Conservation (phyloP, 2,329 filamentous ascomycete genomes). For the Huntiella omanensis region DNA sequence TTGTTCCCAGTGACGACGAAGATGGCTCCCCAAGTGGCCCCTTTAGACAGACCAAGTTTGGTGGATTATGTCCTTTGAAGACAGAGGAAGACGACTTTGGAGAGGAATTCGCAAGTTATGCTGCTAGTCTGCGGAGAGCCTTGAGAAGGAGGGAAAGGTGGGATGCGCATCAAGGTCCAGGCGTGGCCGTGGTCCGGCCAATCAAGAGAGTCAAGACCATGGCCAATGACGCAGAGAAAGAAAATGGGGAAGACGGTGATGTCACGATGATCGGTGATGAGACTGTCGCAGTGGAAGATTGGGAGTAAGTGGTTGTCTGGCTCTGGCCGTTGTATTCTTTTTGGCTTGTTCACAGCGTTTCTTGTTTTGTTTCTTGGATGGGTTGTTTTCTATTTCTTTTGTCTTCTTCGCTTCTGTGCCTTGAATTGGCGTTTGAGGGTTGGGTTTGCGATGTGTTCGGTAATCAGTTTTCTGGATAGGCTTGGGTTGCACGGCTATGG, state of each 20-base stretch:
- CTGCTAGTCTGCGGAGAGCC: conserved; percentile 44
- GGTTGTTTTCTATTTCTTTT: conserved; percentile 3
- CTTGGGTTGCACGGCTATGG: neutral
- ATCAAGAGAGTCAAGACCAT: conserved; percentile 22
- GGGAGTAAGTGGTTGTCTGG: conserved; percentile 2
- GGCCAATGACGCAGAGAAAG: conserved; percentile 15
- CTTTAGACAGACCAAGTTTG: conserved; percentile 39
- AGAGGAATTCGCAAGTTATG: conserved; percentile 50
- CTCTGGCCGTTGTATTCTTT: neutral
- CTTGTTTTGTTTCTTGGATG: neutral
- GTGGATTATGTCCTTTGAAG: conserved; percentile 43
- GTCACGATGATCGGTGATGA: conserved; percentile 25
- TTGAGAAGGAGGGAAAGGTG: conserved; percentile 51
- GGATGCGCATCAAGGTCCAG: conserved; percentile 31
- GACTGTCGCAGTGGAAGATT: conserved; percentile 28
- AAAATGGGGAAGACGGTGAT: conserved; percentile 20
- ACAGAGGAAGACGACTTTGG: conserved; percentile 55
- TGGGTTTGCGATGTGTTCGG: neutral
- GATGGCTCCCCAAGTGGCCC: conserved; percentile 14
- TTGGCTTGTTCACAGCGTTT: neutral
- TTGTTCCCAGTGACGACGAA: conserved; percentile 46
- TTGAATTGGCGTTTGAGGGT: conserved; percentile 1
- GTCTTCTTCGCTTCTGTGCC: neutral
- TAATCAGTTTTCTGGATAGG: neutral
- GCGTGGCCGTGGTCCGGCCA: conserved; percentile 28